Base-by-base conservation (phyloP, 768 basidiomycete species). In the Hygrophorus pudorinus region DNA sequence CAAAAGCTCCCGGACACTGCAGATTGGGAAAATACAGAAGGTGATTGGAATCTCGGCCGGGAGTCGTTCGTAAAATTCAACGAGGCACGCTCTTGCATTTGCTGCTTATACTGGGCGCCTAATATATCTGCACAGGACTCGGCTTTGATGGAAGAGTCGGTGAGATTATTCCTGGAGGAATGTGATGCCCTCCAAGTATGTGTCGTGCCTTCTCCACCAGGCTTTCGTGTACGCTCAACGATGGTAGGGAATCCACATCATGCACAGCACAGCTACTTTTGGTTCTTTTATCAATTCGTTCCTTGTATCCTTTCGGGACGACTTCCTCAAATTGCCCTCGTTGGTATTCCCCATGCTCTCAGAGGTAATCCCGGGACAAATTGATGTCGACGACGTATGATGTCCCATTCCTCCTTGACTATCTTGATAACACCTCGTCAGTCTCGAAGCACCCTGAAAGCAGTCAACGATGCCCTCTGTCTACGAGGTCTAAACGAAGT, bases 141-240 rank as follows among this genome's bases (percentile, higher is more conserved):
- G n/a, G 72, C 72, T 40, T 53, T 87, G 38, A 79, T 85, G 75
- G 85, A 88, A 34, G 77, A 73, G 4, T 67, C 77, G 10, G 65
- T 88, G 41, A 72, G 86, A 13, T 63, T 70, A 12, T 73, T 83
- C 44, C 68, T 84, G 4, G 86, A 90, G 56, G 85, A 86, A 51
- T 85, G 83, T 54, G 73, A 87, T 56, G 72, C 73, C 41, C 66
- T 81, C 11, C 86, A 87, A 75, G 85, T 83, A 50, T 43, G 41
- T 42, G 40, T 13, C 30, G n/a, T 35, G 16, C 18, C 4, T 35
- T 31, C 40, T n/a, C n/a, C n/a, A n/a, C 38, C 34, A 24, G 29
- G 37, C 17, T 33, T 30, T 14, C 21, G 24, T 32, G 6, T 40
- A 2, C 18, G 5, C 14, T 35, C 38, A 28, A 24, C 34, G 27